These are phyloP conservation scores for Mycena indigotica DNA, from an alignment of 768 basidiomycete genomes.

Conservation along the genomic window DNA sequence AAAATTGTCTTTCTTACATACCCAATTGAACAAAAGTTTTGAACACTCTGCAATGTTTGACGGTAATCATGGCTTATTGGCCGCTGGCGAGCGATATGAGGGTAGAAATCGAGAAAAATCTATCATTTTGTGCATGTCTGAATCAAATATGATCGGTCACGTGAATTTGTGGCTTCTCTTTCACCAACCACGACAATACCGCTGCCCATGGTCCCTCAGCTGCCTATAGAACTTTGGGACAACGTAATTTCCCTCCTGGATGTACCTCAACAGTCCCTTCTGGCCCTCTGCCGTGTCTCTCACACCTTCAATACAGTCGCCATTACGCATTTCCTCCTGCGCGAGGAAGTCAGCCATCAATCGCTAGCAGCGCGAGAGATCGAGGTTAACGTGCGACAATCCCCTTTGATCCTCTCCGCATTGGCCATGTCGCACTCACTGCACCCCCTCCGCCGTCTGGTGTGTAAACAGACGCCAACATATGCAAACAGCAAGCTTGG, in stretches of 20 bases:
- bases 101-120: no score
- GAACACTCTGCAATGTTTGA: no score
- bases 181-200: no score
- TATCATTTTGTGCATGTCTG: no score
- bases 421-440: neutral
- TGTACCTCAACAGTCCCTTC: neutral
- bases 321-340: neutral
- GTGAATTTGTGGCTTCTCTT: no score
- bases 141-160: no score
- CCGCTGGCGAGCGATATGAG: no score
- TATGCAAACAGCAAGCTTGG: neutral
- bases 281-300: neutral
- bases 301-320: conserved; percentile 2
- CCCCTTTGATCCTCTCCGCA: neutral
- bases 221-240: conserved; percentile 7
- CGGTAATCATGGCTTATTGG: no score
- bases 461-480: neutral
- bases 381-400: neutral
- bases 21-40: no score
- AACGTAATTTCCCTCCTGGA: neutral
- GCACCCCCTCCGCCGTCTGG: neutral
- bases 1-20: no score
- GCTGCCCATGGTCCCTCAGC: neutral
- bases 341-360: neutral
- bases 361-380: neutral